Percentiles rank a stretch among this genome's conserved stretches.
Conservation (phyloP, 2,329 filamentous ascomycete species). For the Aspergillus persii region DNA sequence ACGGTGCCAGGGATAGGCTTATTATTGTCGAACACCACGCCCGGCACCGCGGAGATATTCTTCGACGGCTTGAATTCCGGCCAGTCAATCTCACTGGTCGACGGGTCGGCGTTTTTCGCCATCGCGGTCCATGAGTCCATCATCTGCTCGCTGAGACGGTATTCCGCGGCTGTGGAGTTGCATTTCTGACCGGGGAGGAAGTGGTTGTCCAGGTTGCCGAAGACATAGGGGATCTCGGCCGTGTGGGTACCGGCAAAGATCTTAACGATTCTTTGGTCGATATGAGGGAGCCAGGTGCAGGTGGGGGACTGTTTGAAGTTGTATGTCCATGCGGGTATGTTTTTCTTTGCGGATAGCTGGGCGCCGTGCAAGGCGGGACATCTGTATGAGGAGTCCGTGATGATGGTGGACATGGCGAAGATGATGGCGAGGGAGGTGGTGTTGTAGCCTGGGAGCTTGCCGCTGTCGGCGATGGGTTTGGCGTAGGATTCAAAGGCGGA, state of each 20-base stretch:
- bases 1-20: slow-evolving; percentile 6
- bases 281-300: slow-evolving; percentile 18
- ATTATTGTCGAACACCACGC: slow-evolving; percentile 15
- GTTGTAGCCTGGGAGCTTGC: not conserved
- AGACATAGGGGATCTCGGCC: slow-evolving; percentile 20
- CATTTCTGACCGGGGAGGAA: slow-evolving; percentile 6
- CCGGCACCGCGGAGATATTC: not conserved
- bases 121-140: slow-evolving; percentile 20
- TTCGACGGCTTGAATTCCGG: slow-evolving; percentile 12
- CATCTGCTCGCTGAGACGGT: slow-evolving; percentile 16
- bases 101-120: slow-evolving; percentile 18
- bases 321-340: slow-evolving; percentile 19
- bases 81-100: slow-evolving; percentile 13
- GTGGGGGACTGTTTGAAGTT: slow-evolving; percentile 19
- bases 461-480: not conserved
- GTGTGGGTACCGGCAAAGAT: slow-evolving; percentile 14
- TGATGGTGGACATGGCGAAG: slow-evolving; percentile 14
- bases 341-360: slow-evolving; percentile 6
- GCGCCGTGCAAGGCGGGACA: slow-evolving; percentile 17
- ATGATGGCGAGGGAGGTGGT: slow-evolving; percentile 4
- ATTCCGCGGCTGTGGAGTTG: slow-evolving; percentile 11
- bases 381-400: slow-evolving; percentile 14
- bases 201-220: slow-evolving; percentile 14
- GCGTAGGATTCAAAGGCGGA: slow-evolving; percentile 7
- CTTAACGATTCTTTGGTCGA: not conserved